phyloP scores from a whole-genome alignment of 345 rosid genomes.

The Brassica carinata region DNA sequence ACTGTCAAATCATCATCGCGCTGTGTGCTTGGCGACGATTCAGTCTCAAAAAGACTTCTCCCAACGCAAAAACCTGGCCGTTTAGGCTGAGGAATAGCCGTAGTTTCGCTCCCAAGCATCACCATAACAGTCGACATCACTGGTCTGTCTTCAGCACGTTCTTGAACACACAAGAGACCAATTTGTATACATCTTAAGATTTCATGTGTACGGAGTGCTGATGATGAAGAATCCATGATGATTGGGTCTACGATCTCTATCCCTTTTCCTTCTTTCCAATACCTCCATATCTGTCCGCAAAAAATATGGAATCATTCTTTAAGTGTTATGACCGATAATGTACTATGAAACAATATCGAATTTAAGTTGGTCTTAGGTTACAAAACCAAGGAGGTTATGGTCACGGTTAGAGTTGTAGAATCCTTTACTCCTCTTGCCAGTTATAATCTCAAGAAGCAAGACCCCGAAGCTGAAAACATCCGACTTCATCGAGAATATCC shows the following conservation, averaged over 20 bases:
- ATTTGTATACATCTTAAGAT: background rate
- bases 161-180: constrained; percentile 2
- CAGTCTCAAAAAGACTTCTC: background rate
- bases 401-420: constrained; percentile 3
- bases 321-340: background rate
- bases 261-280: background rate
- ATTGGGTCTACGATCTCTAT: background rate
- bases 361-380: background rate
- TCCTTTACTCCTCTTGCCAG: background rate
- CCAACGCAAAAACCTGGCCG: background rate
- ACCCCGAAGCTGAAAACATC: background rate
- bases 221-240: background rate
- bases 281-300: background rate
- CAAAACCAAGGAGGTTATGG: background rate
- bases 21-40: background rate
- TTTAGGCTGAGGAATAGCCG: background rate
- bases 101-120: background rate
- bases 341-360: background rate
- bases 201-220: background rate
- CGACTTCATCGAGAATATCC: background rate
- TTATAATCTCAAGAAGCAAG: background rate
- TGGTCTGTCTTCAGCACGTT: constrained; percentile 1
- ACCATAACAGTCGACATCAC: background rate
- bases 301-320: background rate
- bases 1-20: background rate